A percentile compares a stretch with the other conserved stretches of the same genome.
Conservation (phyloP, 495 filamentous ascomycete species). For the Penicillium steckii region DNA sequence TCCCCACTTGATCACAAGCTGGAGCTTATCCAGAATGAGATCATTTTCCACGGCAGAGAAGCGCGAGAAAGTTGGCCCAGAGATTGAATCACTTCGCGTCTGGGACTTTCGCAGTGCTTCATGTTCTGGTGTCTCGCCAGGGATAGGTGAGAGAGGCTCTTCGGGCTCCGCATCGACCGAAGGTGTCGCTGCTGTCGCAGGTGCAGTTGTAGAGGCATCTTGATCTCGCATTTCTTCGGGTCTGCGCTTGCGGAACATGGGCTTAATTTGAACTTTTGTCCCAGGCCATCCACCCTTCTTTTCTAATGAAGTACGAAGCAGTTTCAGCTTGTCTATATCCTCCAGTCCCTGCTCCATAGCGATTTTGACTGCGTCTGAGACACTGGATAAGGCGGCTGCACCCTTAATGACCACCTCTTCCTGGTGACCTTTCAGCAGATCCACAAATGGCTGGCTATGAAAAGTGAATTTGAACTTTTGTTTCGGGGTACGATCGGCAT, state of each 20-base stretch:
- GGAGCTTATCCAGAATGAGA: slow-evolving; percentile 88
- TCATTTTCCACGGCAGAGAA: slow-evolving; percentile 88
- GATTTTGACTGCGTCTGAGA: slow-evolving; percentile 75
- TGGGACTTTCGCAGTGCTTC: slow-evolving; percentile 41
- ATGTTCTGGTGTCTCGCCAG: slow-evolving; percentile 18
- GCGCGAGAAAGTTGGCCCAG: slow-evolving; percentile 81
- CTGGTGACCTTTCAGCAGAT: slow-evolving; percentile 88
- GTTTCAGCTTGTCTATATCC: slow-evolving; percentile 79
- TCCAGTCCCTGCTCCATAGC: slow-evolving; percentile 77
- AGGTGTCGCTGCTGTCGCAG: background rate
- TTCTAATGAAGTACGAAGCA: slow-evolving; percentile 79
- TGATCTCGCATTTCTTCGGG: slow-evolving; percentile 50
- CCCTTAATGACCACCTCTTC: slow-evolving; percentile 95
- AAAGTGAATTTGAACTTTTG: slow-evolving; percentile 99
- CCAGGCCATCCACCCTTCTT: slow-evolving; percentile 92
- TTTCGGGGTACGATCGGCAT: slow-evolving; percentile 96
- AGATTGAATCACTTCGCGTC: slow-evolving; percentile 75
- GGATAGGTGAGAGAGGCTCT: slow-evolving; percentile 23
- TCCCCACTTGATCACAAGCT: slow-evolving; percentile 98
- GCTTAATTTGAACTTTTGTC: slow-evolving; percentile 98
- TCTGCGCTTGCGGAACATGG: slow-evolving; percentile 88
- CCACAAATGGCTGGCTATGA: slow-evolving; percentile 93
- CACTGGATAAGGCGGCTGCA: slow-evolving; percentile 84
- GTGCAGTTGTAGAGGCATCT: slow-evolving; percentile 6
- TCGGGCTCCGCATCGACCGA: slow-evolving; percentile 13